phyloP scores from a whole-genome alignment of 768 basidiomycete species.

The Leucogyrophana mollusca region DNA sequence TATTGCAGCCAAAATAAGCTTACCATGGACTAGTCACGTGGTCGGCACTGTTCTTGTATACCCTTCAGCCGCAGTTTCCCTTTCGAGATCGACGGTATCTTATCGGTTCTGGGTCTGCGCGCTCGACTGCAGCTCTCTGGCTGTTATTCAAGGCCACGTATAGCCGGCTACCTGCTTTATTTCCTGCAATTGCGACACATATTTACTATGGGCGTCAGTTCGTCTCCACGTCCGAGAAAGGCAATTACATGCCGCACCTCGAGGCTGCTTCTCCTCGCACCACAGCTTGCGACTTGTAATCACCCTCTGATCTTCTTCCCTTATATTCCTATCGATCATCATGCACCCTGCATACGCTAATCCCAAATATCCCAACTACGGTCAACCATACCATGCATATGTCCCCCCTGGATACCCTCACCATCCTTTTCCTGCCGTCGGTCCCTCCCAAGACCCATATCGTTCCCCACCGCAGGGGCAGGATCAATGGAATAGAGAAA shows the following conservation, averaged over 20 bases:
- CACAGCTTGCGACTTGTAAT: conserved; percentile 6
- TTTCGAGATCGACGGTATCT: not conserved
- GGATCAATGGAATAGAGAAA: conserved; percentile 34
- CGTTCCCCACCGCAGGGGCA: conserved; percentile 32
- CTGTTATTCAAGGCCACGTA: too few relatives aligned
- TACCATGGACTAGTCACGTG: not conserved
- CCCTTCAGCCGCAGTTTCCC: conserved; percentile 2
- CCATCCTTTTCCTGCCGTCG: conserved; percentile 16
- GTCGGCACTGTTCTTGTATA: not conserved
- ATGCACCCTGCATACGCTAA: conserved; percentile 36
- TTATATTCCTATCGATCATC: conserved; percentile 6
- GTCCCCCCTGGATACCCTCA: conserved; percentile 29
- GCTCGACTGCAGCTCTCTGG: too few relatives aligned
- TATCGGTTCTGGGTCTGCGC: too few relatives aligned
- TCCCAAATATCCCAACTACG: conserved; percentile 43
- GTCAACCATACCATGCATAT: conserved; percentile 41
- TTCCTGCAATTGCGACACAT: too few relatives aligned
- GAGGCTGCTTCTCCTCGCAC: conserved; percentile 12
- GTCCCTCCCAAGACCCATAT: conserved; percentile 20
- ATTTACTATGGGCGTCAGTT: not conserved
- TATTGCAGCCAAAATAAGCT: too few relatives aligned
- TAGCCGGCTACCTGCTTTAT: too few relatives aligned
- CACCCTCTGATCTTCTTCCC: conserved; percentile 6
- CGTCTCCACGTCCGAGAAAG: conserved; percentile 32
- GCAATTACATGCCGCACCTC: conserved; percentile 25